Percentiles rank a stretch among this genome's conserved stretches.
These are phyloP conservation scores for Phytophthora pinifolia DNA, from an alignment of 352 stramenopile species.

Conservation along the genomic window DNA sequence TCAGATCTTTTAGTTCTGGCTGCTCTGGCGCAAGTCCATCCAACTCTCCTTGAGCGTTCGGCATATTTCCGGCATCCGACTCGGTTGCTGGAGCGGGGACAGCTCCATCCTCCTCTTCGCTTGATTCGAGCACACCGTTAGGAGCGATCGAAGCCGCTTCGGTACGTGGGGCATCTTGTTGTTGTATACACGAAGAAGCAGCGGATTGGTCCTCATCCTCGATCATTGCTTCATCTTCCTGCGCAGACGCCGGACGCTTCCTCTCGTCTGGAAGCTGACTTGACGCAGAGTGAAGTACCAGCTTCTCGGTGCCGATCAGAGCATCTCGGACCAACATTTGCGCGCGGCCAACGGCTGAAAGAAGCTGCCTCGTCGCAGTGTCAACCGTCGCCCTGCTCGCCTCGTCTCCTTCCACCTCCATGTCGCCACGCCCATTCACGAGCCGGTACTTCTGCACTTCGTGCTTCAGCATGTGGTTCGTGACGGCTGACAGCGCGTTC, in stretches of 20 bases:
- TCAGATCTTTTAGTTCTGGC: conserved; percentile 57
- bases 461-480: conserved; percentile 37
- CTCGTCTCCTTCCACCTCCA: background rate
- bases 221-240: background rate
- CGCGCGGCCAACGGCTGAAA: conserved; percentile 24
- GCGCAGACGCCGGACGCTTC: conserved; percentile 8
- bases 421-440: background rate
- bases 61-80: background rate
- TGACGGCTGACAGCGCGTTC: conserved; percentile 35
- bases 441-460: conserved; percentile 26
- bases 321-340: conserved; percentile 39
- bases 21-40: conserved; percentile 21
- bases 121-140: background rate
- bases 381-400: conserved; percentile 8
- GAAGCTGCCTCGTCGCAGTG: conserved; percentile 22
- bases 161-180: background rate
- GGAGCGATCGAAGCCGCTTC: background rate
- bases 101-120: background rate
- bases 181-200: background rate
- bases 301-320: conserved; percentile 32
- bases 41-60: no score
- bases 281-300: conserved; percentile 47
- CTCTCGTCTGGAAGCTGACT: conserved; percentile 34
- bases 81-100: background rate
- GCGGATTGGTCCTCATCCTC: background rate